Conservation (phyloP, 345 rosid species). For the Noccaea bulbosa region DNA sequence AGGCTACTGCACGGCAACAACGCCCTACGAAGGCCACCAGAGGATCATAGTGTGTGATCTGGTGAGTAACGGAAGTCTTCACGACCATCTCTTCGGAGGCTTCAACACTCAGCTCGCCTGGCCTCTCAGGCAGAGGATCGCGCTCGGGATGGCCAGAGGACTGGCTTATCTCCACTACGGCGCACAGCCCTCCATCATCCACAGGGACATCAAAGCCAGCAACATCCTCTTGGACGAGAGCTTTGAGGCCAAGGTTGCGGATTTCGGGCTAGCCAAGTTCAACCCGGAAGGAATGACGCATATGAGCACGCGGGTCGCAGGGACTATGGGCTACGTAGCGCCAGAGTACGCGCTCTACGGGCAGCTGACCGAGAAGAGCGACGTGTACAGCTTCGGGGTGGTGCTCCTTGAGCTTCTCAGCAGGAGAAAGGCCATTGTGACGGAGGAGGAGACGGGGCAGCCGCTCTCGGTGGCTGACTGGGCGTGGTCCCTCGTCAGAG, state of each 20-base stretch:
- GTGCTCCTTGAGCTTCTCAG: constrained; percentile 92
- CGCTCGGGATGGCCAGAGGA: constrained; percentile 84
- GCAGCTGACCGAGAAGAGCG: constrained; percentile 84
- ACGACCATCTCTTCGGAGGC: constrained; percentile 78
- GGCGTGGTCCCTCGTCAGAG: constrained; percentile 87
- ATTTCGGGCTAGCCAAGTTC: constrained; percentile 90
- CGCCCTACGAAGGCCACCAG: constrained; percentile 85
- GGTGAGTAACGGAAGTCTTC: constrained; percentile 77
- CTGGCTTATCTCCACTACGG: constrained; percentile 87
- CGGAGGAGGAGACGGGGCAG: constrained; percentile 53
- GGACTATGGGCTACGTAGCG: constrained; percentile 96
- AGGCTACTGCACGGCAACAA: constrained; percentile 88
- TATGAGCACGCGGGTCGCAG: constrained; percentile 90
- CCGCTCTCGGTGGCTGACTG: constrained; percentile 78
- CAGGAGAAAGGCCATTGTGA: constrained; percentile 69
- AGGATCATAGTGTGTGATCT: constrained; percentile 91
- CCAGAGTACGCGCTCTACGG: constrained; percentile 95
- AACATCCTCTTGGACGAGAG: constrained; percentile 86
- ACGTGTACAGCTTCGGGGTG: constrained; percentile 89
- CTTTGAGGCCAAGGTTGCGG: constrained; percentile 83
- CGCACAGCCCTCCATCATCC: constrained; percentile 79
- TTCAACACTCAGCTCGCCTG: constrained; percentile 59
- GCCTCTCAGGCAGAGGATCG: constrained; percentile 83
- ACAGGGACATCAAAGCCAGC: constrained; percentile 86
- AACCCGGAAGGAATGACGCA: constrained; percentile 81